These are phyloP conservation scores for Waltergamsia citrina DNA, from an alignment of 2,329 filamentous ascomycete species.

Conservation along the genomic window DNA sequence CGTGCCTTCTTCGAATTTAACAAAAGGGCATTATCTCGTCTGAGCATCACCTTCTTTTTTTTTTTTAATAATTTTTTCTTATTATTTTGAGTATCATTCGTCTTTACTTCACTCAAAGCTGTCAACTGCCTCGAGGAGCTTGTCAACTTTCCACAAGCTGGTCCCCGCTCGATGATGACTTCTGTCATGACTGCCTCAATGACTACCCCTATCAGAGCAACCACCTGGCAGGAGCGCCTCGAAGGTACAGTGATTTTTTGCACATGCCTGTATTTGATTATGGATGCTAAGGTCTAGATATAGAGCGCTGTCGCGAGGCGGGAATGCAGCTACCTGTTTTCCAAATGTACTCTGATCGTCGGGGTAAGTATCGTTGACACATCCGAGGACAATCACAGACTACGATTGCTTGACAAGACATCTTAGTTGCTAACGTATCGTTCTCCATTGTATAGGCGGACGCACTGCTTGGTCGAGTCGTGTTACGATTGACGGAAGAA, in stretches of 20 bases:
- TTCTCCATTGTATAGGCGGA: slow-evolving; percentile 56
- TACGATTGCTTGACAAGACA: no score
- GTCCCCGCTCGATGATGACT: background rate
- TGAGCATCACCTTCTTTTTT: no score
- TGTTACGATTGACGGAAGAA: slow-evolving; percentile 60
- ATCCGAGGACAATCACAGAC: background rate
- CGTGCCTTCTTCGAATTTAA: no score
- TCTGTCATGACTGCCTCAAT: slow-evolving; percentile 2
- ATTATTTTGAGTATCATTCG: no score
- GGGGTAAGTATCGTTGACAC: slow-evolving; percentile 38
- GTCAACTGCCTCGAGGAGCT: no score
- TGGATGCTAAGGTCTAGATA: no score
- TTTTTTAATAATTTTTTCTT: no score
- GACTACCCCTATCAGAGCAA: background rate
- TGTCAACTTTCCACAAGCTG: no score
- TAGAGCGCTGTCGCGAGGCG: slow-evolving; percentile 44
- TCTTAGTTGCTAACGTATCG: no score
- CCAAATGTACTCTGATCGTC: slow-evolving; percentile 59
- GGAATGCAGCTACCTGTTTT: slow-evolving; percentile 44
- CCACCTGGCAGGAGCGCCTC: slow-evolving; percentile 39
- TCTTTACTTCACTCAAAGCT: no score
- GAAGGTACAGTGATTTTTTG: slow-evolving; percentile 30
- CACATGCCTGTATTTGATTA: no score
- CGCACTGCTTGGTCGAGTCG: slow-evolving; percentile 85
- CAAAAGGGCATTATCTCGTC: no score